Conservation (phyloP, 768 basidiomycete genomes). For the Vararia minispora region DNA sequence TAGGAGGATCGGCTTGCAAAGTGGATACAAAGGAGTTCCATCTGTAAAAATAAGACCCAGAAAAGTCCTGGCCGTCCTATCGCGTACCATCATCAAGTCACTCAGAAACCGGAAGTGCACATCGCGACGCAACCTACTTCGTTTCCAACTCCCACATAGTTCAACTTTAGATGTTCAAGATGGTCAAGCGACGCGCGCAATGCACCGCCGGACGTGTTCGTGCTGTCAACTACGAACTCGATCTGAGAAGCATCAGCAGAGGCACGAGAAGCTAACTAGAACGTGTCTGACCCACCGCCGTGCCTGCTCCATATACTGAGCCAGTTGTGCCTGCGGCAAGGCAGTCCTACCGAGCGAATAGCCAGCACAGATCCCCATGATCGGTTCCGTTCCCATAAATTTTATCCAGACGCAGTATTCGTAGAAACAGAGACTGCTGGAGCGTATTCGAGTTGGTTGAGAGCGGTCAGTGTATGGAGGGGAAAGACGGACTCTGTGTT, state of each 20-base stretch:
- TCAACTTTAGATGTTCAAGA: constrained; percentile 38
- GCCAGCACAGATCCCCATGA: constrained; percentile 56
- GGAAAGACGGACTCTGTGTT: constrained; percentile 40
- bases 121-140: too few relatives aligned
- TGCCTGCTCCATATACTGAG: constrained; percentile 43
- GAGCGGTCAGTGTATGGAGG: not conserved
- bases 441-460: too few relatives aligned
- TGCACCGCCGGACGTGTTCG: constrained; percentile 32
- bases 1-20: constrained; percentile 36
- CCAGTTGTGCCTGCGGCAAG: constrained; percentile 30
- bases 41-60: constrained; percentile 39
- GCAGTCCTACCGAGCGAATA: constrained; percentile 37
- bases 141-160: constrained; percentile 45
- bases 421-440: constrained; percentile 44
- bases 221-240: constrained; percentile 52
- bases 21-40: constrained; percentile 38
- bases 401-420: constrained; percentile 49
- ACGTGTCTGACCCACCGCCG: too few relatives aligned
- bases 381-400: constrained; percentile 42
- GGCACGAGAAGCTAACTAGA: too few relatives aligned
- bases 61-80: too few relatives aligned
- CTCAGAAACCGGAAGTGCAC: too few relatives aligned
- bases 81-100: too few relatives aligned
- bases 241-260: too few relatives aligned
- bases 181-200: constrained; percentile 45